These are phyloP conservation scores for Hortaea sp. DNA, from an alignment of 2,329 filamentous ascomycete species.

Conservation along the genomic window DNA sequence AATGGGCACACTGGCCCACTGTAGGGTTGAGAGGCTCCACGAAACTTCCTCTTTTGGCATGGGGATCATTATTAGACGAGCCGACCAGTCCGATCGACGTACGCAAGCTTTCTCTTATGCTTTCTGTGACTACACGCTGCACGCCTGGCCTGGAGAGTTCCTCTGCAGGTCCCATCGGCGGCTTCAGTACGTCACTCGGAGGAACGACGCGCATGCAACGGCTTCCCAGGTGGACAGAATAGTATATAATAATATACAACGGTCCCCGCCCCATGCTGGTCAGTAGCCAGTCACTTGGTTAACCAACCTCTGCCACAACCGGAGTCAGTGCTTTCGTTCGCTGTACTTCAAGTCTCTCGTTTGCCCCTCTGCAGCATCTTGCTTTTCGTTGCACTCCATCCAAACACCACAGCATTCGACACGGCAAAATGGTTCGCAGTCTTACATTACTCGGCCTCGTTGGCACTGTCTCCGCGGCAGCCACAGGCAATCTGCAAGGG, in stretches of 20 bases:
- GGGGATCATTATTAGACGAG: slow-evolving; percentile 5
- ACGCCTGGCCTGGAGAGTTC: not conserved
- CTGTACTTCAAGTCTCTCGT: slow-evolving; percentile 1
- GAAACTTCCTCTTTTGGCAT: slow-evolving; percentile 14
- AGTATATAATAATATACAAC: not conserved
- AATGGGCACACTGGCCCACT: not conserved
- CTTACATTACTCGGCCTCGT: slow-evolving; percentile 1
- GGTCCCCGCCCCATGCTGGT: not conserved
- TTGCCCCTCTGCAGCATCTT: not conserved
- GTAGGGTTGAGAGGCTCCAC: not conserved
- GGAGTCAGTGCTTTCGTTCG: slow-evolving; percentile 3
- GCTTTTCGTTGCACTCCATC: not conserved
- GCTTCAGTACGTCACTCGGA: not conserved
- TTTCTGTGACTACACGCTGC: not conserved
- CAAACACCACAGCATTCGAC: not conserved
- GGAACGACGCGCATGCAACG: not conserved
- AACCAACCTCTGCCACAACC: not conserved
- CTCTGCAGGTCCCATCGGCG: not conserved
- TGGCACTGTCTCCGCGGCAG: not conserved
- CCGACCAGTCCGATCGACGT: not conserved
- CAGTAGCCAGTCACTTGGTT: not conserved
- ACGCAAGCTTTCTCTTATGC: not conserved
- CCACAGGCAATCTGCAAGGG: not conserved
- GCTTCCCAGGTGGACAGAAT: not conserved
- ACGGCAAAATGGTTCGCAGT: slow-evolving; percentile 1